Base-by-base conservation (phyloP, 2,329 filamentous ascomycete genomes). In the Ophiosphaerella herpotricha region DNA sequence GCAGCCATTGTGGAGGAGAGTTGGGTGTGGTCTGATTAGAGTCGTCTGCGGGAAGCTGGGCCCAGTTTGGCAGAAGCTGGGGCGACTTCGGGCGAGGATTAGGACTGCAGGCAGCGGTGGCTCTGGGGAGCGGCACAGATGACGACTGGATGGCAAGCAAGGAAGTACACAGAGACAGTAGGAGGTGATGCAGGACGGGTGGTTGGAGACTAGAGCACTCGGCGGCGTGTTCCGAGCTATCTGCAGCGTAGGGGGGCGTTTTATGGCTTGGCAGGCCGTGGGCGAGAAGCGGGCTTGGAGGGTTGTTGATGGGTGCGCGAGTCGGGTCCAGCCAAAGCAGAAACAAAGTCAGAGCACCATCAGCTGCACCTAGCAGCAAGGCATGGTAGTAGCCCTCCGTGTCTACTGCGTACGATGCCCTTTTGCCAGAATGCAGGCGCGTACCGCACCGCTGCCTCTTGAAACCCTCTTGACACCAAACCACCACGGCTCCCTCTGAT, bases 1-100 rank as follows among this genome's bases (percentile, higher is more conserved):
- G 89, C 88, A 83, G 93, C 93, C 81, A 84, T 88, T 48, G 58
- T 54, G 54, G 31, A 50, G 55, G 44, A 54, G 59, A 52, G 42
- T 43, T 55, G 43, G 14, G 55, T 48, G 57, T 61, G 46, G 62
- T 61, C 55, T 55, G 61, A 56, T 60, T 59, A 62, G 52, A 54
- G 61, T 62, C 52, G 49, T 43, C 40, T 45, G 54, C 45, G 58
- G 56, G 53, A 55, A 52, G 43, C 54, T 41, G 41, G 46, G 51
- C 62, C 60, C 59, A 57, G 61, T 55, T 55, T 54, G 58, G 60
- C 53, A 53, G 51, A 52, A 36, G 53, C 46, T 55, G 55, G 60
- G 53, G 58, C 48, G 43, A 56, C 52, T 52, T 56, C 55, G 54
- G 58, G 26, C 26, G 53, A 38, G 46, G 49, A 52, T 5, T 21